Conservation (phyloP, 345 rosid species). For the Rhizophora mangle region DNA sequence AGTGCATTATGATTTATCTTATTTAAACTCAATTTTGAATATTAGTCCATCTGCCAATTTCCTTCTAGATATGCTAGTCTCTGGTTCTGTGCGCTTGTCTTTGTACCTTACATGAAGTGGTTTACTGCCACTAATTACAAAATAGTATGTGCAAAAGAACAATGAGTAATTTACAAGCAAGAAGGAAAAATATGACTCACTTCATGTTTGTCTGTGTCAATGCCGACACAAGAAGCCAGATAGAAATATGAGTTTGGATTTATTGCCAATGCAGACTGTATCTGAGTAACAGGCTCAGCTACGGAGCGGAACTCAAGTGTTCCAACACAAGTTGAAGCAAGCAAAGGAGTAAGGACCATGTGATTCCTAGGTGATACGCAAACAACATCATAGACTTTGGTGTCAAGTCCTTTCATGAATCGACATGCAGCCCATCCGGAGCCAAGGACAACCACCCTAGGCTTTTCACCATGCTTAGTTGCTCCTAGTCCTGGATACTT, state of each 20-base stretch:
- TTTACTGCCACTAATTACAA: neutral
- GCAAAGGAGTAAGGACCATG: slow-evolving; percentile 83
- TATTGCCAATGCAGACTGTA: slow-evolving; percentile 71
- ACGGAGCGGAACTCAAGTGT: slow-evolving; percentile 91
- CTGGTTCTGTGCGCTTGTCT: neutral
- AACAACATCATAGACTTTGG: slow-evolving; percentile 51
- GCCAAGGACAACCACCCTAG: slow-evolving; percentile 71
- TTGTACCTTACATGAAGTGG: neutral
- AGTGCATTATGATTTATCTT: too few relatives aligned
- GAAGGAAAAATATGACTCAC: slow-evolving; percentile 31
- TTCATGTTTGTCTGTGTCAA: slow-evolving; percentile 69
- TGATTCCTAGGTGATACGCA: slow-evolving; percentile 82
- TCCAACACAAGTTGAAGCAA: slow-evolving; percentile 73
- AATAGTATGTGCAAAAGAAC: neutral
- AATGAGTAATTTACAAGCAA: neutral
- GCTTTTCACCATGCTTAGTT: slow-evolving; percentile 62
- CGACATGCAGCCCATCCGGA: slow-evolving; percentile 85
- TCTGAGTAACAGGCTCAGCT: slow-evolving; percentile 77
- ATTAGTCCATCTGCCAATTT: too few relatives aligned
- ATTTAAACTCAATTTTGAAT: too few relatives aligned
- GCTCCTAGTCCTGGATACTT: slow-evolving; percentile 53
- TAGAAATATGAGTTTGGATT: slow-evolving; percentile 79
- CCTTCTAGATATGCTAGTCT: too few relatives aligned
- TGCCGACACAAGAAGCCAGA: slow-evolving; percentile 67
- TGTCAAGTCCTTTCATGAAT: slow-evolving; percentile 64